Evolutionary conservation across 2,329 filamentous ascomycete species (phyloP), one percentile per base, ranked within the genome.

Genomic region (Fusarium transvaalense): DNA sequence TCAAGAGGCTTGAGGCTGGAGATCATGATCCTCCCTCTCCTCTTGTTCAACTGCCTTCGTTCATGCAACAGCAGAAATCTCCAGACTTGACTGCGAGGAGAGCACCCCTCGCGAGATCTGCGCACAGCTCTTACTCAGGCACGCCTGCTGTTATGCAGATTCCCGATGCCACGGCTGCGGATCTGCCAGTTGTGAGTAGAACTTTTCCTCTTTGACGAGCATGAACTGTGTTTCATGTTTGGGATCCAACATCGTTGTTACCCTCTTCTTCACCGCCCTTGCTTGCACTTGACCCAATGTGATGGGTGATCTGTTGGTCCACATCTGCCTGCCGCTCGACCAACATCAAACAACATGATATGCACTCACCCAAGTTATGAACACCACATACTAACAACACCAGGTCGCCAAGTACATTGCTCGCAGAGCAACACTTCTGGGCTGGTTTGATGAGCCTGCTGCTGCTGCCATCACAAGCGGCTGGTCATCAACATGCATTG

Each of bases 361-460:
- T 19, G 10, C 17, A 19, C 7, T 38, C 21, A 10, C 19, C 15
- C 23, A 55, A 21, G 3, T 5, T 17, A 19, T 38, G 15, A 8
- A 42, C 34, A 29, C 10, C 17, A n/a, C 10, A 25, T 7, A 42
- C 67, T 72, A 50, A 72, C 31, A 32, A 2, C 10, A 6, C 0
- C 31, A 75, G 73, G 53, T 75, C 31, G 66, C 71, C 12, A 75
- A 72, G 32, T 75, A 75, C 46, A 65, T 75, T 2, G 64, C 73
- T 5, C 73, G 73, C 10, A 70, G 73, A 10, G 73, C 73, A 14
- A 75, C 71, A 0, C 54, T 75, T 4, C 62, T 75, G 2, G 73
- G 73, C 2, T 75, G 70, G 71, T 75, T 75, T 3, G 73, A 75
- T 42, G 73, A 75, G 10, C 69, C 70, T 23, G 61, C 63, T 13